phyloP scores from a whole-genome alignment of 2,329 filamentous ascomycete genomes.

The Nothophoma quercina region DNA sequence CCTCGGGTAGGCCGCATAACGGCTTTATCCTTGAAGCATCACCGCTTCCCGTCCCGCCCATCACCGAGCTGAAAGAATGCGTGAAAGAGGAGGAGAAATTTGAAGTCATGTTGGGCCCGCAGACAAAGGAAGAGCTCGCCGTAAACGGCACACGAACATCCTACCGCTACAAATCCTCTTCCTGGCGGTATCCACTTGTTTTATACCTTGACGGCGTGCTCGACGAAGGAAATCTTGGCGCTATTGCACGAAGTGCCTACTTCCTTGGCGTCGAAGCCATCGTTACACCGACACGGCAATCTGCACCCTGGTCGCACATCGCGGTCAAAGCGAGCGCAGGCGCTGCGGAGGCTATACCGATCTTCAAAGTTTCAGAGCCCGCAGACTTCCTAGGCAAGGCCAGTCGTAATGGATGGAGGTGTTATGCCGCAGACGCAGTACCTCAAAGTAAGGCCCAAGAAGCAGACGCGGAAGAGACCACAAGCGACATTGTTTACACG shows the following conservation, averaged over 20 bases:
- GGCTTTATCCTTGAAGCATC: slow-evolving; percentile 88
- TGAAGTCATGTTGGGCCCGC: slow-evolving; percentile 61
- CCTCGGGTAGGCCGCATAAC: slow-evolving; percentile 84
- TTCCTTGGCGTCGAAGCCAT: slow-evolving; percentile 92
- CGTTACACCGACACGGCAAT: slow-evolving; percentile 73
- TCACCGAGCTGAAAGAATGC: slow-evolving; percentile 64
- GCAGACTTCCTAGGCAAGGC: slow-evolving; percentile 74
- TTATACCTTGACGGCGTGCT: slow-evolving; percentile 78
- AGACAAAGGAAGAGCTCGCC: slow-evolving; percentile 75
- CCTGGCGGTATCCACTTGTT: slow-evolving; percentile 70
- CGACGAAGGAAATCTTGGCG: slow-evolving; percentile 90
- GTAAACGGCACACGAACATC: slow-evolving; percentile 72
- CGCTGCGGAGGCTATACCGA: slow-evolving; percentile 78
- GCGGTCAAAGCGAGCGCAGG: slow-evolving; percentile 89
- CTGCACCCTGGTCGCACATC: slow-evolving; percentile 76
- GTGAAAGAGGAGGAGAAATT: slow-evolving; percentile 49
- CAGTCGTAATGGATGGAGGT: slow-evolving; percentile 76
- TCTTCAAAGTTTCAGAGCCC: slow-evolving; percentile 75
- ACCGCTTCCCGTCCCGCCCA: slow-evolving; percentile 75
- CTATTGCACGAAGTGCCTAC: slow-evolving; percentile 84
- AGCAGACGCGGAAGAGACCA: slow-evolving; percentile 24
- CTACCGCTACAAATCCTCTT: slow-evolving; percentile 56
- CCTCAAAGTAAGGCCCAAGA: slow-evolving; percentile 44
- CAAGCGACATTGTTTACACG: slow-evolving; percentile 33
- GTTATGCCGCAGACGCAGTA: slow-evolving; percentile 73